Base-by-base conservation (phyloP, 2,329 filamentous ascomycete genomes). In the Alternaria metachromatica region DNA sequence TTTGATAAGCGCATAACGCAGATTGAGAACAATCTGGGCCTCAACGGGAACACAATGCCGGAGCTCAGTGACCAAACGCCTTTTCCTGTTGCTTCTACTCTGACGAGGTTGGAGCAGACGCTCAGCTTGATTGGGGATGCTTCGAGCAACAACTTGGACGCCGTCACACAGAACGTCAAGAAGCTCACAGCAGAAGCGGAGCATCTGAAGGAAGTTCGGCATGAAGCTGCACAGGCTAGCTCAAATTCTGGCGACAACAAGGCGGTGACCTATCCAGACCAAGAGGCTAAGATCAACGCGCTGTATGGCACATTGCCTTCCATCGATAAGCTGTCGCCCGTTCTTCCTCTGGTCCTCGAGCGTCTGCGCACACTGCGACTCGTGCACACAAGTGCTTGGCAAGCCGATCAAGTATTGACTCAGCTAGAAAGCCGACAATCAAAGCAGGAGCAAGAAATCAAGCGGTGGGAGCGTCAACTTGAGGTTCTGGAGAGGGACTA, bases 231-330 rank as follows among this genome's bases (percentile, higher is more conserved):
- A 50, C 69, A 70, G 25, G 58, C 64, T 48, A 57, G 60, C 11
- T 46, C 56, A 6, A 55, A 48, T 11, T 46, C 28, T 20, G 57
- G 62, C 13, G 72, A 73, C 11, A 55, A n/a, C 49, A 71, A 69
- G 25, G 53, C 59, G 2, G 49, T 70, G 48, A 58, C 76, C 58
- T 85, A 90, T 60, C 84, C 86, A 9, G 93, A 97, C 72, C 92
- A 96, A 72, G 87, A 89, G 44, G 87, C 92, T 57, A 97, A 97
- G 78, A 92, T 99, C 78, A 96, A 97, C 69, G 92, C 94, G 2
- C 87, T 99, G 6, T 97, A 97, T 80, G 91, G 92, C 1, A 92
- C 93, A 4, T 84, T 99, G 15, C 91, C 94, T 2, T 96, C 93
- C 0, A 96, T 99, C 62, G 94, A 97, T 80, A 92, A 87, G 60